Conservation (phyloP, 768 basidiomycete species). For the Calvatia gigantea region DNA sequence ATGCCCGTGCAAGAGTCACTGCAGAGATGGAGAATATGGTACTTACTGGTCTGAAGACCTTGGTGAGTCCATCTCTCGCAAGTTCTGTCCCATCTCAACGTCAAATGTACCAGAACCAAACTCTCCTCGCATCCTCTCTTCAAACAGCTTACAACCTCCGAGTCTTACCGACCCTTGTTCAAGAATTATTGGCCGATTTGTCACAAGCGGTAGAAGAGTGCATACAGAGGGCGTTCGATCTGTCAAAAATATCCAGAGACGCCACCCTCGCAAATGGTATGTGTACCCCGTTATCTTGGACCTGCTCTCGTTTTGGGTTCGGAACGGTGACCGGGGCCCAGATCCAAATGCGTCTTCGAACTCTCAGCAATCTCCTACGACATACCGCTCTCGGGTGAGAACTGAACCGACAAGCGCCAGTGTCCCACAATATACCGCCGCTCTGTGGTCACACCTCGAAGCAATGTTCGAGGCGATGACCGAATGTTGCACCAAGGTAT, state of each 20-base stretch:
- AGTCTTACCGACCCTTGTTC: conserved; percentile 78
- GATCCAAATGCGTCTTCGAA: conserved; percentile 15
- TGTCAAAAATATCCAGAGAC: conserved; percentile 83
- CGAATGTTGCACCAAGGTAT: conserved; percentile 84
- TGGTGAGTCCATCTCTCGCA: conserved; percentile 47
- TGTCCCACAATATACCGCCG: conserved; percentile 80
- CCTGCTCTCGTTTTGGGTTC: background rate
- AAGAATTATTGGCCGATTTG: conserved; percentile 72
- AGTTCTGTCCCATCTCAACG: background rate
- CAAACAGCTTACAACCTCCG: conserved; percentile 95
- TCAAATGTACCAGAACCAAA: conserved; percentile 64
- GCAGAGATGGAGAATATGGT: conserved; percentile 93
- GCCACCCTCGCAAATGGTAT: conserved; percentile 76
- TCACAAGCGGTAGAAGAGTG: conserved; percentile 80
- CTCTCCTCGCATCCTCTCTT: conserved; percentile 86
- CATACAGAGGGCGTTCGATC: conserved; percentile 81
- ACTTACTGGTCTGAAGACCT: conserved; percentile 65
- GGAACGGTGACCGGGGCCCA: background rate
- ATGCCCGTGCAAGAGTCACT: conserved; percentile 66
- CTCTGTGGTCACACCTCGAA: conserved; percentile 81
- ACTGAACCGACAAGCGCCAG: conserved; percentile 90
- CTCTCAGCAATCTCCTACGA: conserved; percentile 34
- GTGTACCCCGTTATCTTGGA: conserved; percentile 10
- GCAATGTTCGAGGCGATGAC: conserved; percentile 85
- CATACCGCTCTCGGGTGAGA: conserved; percentile 82